phyloP scores from a whole-genome alignment of 495 filamentous ascomycete species.

The Trichoderma erinaceum region DNA sequence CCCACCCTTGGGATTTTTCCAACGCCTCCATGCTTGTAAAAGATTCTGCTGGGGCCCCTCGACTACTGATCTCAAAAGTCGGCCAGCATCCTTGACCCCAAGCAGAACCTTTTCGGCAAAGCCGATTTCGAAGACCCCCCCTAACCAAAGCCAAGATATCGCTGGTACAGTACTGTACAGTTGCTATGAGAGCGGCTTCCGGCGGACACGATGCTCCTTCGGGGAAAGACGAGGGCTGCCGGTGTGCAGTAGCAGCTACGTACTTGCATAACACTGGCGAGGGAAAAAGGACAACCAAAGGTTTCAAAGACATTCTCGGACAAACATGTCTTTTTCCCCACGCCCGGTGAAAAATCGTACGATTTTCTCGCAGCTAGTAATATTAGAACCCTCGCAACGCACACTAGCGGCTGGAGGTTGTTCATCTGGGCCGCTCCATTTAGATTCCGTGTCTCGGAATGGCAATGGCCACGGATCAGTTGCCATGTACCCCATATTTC shows the following conservation, averaged over 20 bases:
- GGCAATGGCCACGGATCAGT: background rate
- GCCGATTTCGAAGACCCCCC: slow-evolving; percentile 7
- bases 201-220: background rate
- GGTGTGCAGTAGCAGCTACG: slow-evolving; percentile 2
- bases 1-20: background rate
- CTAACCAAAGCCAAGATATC: background rate
- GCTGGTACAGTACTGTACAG: background rate
- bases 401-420: slow-evolving; percentile 12
- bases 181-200: slow-evolving; percentile 1
- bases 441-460: slow-evolving; percentile 13
- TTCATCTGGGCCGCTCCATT: slow-evolving; percentile 12
- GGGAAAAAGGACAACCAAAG: background rate
- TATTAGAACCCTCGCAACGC: background rate
- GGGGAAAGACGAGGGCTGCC: background rate
- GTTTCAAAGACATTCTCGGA: background rate
- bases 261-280: background rate
- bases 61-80: slow-evolving; percentile 9
- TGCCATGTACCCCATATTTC: background rate
- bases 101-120: slow-evolving; percentile 1
- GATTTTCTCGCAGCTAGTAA: slow-evolving; percentile 7
- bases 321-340: slow-evolving; percentile 9
- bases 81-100: background rate
- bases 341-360: background rate
- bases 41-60: background rate
- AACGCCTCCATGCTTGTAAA: background rate